Base-by-base conservation (phyloP, 2,329 filamentous ascomycete genomes). In the Fusarium keratoplasticum region DNA sequence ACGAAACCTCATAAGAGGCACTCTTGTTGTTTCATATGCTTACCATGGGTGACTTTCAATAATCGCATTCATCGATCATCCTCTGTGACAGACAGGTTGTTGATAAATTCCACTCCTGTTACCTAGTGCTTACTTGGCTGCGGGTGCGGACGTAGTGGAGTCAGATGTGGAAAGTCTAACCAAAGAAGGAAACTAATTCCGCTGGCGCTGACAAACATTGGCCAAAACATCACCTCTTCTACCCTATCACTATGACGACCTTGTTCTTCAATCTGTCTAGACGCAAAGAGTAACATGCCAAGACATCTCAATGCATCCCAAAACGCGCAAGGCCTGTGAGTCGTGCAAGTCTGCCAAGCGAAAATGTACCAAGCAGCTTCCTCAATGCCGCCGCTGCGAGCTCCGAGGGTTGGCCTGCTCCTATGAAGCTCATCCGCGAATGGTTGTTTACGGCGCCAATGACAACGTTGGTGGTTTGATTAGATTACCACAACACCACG, bases 311-410 rank as follows among this genome's bases (percentile, higher is more conserved):
- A 18, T 27, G 27, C 27, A 52, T n/a, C 10, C 47, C 47, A 52
- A 29, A 52, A 50, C 60, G 2, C 42, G 72, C 31, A 72, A 69
- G 13, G 66, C 69, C 2, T 75, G 72, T 22, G 61, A 54, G 31
- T 42, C 70, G 5, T 77, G 75, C 44, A 69, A 69, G 6, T 66
- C 22, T 2, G 62, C 75, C 1, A 77, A 77, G 33, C 61, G 75
- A 9, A 77, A 71, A 27, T 77, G 74, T 27, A 71, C 63, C 3
- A 75, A 65, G n/a, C 65, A 73, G 29, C 61, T 69, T 9, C 75
- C 75, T 7, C 54, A 42, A 36, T 76, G 74, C 31, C 71, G 44
- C 4, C 68, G 74, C n/a, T 76, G 73, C 35, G 64, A 68, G 6
- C 55, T 67, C n/a, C 73, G 69, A 14, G 66, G 58, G 18, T n/a